Base-by-base conservation (phyloP, 1,284 basidiomycete genomes). In the Mycena citricolor region DNA sequence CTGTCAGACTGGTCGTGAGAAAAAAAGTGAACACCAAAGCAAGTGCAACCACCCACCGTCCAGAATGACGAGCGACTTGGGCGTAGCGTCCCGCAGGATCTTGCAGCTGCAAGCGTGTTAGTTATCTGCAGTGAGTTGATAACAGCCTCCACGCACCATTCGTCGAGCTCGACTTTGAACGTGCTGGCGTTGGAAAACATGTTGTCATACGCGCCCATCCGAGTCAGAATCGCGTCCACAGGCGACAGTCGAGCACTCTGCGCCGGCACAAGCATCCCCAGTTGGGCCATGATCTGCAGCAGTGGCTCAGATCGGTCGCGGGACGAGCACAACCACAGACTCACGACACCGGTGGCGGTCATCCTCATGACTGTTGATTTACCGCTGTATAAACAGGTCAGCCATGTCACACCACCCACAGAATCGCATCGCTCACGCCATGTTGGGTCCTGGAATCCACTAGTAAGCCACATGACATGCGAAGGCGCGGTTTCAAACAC, bases 161-260 rank as follows among this genome's bases (percentile, higher is more conserved):
- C 94, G 62, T 97, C 94, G 41, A 97, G 73, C 61, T 97, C 94
- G 14, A 97, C 94, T 63, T 95, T 94, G 79, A 97, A 97, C 0
- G 93, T 95, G 66, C 91, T 94, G 0, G 93, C 81, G 55, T 90
- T 89, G 2, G 91, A 88, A 63, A 97, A 97, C 88, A 97, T 95
- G 59, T 94, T 94, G 61, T 97, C 94, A 61, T 95, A 94, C 2
- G 97, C 97, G 14, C 97, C 97, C 95, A 99, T 99, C 21, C 97
- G 84, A 6, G 95, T 98, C 48, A 97, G 80, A 57, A 99, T 97
- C 19, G 88, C 76, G 63, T 99, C 95, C 2, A 97, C 83, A 0
- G 97, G 93, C 52, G 86, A 86, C 36, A 99, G 64, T 25, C 79
- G 76, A 21, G 95, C 97, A 40, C 69, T 77, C 25, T 76, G 65